Evolutionary conservation across 345 rosid genomes (phyloP), one percentile per base, ranked within the genome.

Genomic region (Brassica cretica): DNA sequence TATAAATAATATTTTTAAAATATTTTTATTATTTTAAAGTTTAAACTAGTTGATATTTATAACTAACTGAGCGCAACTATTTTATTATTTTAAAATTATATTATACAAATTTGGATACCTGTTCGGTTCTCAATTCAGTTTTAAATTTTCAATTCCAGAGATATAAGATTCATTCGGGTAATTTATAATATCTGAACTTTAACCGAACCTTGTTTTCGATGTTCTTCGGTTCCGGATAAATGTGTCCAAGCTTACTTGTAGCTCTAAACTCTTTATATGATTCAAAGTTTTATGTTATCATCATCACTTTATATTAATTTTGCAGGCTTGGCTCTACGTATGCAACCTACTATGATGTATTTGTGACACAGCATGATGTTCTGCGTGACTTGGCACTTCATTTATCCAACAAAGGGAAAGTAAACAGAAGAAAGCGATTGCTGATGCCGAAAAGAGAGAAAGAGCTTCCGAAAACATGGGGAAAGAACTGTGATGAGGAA

Each of bases 341-440:
- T 60, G 84, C 93, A 76, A 83, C 94, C 77, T 86, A 84, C 83
- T 84, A 87, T 64, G 98, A 95, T 76, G 84, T 91, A 25, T 85
- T 82, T 60, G 91, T 90, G 62, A 88, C 86, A 55, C 98, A 91
- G 64, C 99, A 95, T 78, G 99, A 95, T 81, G 97, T 93, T 74
- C 75, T 95, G 73, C 84, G 99, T 59, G 98, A 91, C 82, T 90
- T 95, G 5, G 97, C 99, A 7, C 80, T 95, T 81, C 83, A 90
- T 81, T 67, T 88, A 70, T 82, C 85, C 80, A 87, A 75, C 25
- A 65, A 16, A 5, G 91, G 82, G 14, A 75, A 84, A 21, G 73
- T 90, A 46, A 85, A 84, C 76, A 82, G 73, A 9, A 80, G 93
- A 71, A 64, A 74, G 63, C 65, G 96, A 37, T 66, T 95, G 32